phyloP scores from a whole-genome alignment of 805 yeast species.

The Yarrowia alimentaria region DNA sequence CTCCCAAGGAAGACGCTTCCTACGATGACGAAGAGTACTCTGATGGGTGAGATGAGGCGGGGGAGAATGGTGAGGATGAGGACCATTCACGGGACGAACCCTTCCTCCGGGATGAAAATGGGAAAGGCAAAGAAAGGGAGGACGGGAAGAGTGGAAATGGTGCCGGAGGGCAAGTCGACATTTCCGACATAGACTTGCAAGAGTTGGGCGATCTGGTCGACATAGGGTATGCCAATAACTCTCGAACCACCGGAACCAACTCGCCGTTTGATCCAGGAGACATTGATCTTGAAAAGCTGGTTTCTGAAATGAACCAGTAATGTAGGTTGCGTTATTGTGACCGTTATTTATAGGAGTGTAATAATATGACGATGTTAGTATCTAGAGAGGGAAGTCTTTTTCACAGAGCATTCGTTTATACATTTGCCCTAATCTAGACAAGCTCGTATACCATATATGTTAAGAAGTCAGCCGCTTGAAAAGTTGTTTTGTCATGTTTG shows the following conservation, averaged over 20 bases:
- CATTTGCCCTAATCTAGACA: too few species aligned
- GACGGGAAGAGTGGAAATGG: not conserved
- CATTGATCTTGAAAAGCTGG: slow-evolving; percentile 7
- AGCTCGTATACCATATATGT: too few species aligned
- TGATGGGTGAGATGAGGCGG: not conserved
- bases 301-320: slow-evolving; percentile 11
- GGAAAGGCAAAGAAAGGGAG: not conserved
- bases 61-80: not conserved
- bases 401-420: too few species aligned
- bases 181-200: not conserved
- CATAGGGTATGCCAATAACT: not conserved
- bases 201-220: not conserved
- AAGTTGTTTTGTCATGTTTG: too few species aligned
- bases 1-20: slow-evolving; percentile 1
- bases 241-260: not conserved
- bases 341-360: too few species aligned
- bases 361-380: too few species aligned
- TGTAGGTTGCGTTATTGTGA: too few species aligned
- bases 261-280: slow-evolving; percentile 2
- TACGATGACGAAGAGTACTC: slow-evolving; percentile 9
- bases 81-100: too few species aligned
- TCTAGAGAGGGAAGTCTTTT: too few species aligned
- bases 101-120: too few species aligned
- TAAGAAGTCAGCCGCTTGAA: too few species aligned
- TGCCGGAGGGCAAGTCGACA: not conserved